These are phyloP conservation scores for Sphaerulina populicola DNA, from an alignment of 2,329 filamentous ascomycete species.

Conservation along the genomic window DNA sequence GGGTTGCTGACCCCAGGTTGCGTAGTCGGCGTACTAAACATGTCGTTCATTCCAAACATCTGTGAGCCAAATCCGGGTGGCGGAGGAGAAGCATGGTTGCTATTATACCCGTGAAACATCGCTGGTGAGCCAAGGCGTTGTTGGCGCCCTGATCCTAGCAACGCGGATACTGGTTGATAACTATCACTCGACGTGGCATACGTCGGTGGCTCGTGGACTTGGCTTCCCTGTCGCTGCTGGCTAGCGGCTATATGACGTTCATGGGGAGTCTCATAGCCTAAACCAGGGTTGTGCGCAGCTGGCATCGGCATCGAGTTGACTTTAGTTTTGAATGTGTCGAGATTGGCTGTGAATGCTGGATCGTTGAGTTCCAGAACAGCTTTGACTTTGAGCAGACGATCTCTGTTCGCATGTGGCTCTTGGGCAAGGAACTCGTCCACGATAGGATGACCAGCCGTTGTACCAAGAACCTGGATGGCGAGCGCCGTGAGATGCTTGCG, in stretches of 20 bases:
- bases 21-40: slow-evolving; percentile 6
- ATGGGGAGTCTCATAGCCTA: slow-evolving; percentile 18
- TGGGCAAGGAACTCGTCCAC: slow-evolving; percentile 25
- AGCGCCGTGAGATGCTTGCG: slow-evolving; percentile 27
- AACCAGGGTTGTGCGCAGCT: slow-evolving; percentile 17
- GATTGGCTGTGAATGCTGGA: slow-evolving; percentile 15
- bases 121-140: slow-evolving; percentile 26
- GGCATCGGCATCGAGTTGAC: slow-evolving; percentile 21
- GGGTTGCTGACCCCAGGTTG: neutral
- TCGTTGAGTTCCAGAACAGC: slow-evolving; percentile 21
- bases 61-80: slow-evolving; percentile 24
- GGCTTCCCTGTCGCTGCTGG: slow-evolving; percentile 14
- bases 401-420: slow-evolving; percentile 25
- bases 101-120: slow-evolving; percentile 19
- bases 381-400: slow-evolving; percentile 22
- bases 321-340: slow-evolving; percentile 22
- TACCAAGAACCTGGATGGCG: slow-evolving; percentile 24
- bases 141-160: slow-evolving; percentile 1
- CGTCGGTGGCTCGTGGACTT: slow-evolving; percentile 26
- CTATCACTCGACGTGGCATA: slow-evolving; percentile 21
- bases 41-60: slow-evolving; percentile 27
- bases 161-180: slow-evolving; percentile 10
- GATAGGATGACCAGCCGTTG: slow-evolving; percentile 21
- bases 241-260: slow-evolving; percentile 11
- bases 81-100: slow-evolving; percentile 15